Evolutionary conservation across 768 basidiomycete species (phyloP).

Genomic region (Tricholoma matsutake): DNA sequence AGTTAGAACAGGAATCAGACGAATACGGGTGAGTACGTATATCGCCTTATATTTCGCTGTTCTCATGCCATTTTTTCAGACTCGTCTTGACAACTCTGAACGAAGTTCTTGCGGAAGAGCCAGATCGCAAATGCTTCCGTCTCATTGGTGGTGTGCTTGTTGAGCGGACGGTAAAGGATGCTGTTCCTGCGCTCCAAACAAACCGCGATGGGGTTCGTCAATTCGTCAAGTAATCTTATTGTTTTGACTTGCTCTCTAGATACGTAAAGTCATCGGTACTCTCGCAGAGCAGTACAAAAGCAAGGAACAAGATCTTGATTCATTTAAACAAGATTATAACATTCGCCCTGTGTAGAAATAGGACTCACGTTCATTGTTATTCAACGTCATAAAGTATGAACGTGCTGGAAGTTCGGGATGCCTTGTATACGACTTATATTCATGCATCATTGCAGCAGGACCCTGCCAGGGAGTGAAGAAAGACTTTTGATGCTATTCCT

Average conservation of each 20-base stretch:
- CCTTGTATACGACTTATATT: too few species aligned
- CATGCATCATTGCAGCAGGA: too few species aligned
- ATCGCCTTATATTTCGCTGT: background rate
- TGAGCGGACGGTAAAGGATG: constrained; percentile 93
- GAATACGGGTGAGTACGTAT: constrained; percentile 78
- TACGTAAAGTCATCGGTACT: constrained; percentile 73
- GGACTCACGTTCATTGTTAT: background rate
- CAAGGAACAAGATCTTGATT: constrained; percentile 81
- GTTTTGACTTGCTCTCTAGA: constrained; percentile 45
- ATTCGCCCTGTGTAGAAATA: constrained; percentile 52
- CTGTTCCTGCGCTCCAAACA: constrained; percentile 86
- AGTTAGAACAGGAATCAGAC: constrained; percentile 93
- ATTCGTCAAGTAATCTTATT: constrained; percentile 4
- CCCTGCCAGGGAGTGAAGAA: too few species aligned
- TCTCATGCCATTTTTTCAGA: constrained; percentile 36
- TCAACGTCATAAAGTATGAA: background rate
- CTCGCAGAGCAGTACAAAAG: constrained; percentile 86
- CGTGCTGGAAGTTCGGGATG: background rate
- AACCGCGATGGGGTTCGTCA: constrained; percentile 79
- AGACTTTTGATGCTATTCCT: too few species aligned
- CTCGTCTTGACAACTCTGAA: constrained; percentile 86
- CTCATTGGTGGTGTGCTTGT: constrained; percentile 95
- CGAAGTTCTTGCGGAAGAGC: constrained; percentile 78
- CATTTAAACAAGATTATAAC: constrained; percentile 74
- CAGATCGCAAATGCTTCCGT: constrained; percentile 93